phyloP scores from a whole-genome alignment of 441 rosid species.

The Manihot esculenta region DNA sequence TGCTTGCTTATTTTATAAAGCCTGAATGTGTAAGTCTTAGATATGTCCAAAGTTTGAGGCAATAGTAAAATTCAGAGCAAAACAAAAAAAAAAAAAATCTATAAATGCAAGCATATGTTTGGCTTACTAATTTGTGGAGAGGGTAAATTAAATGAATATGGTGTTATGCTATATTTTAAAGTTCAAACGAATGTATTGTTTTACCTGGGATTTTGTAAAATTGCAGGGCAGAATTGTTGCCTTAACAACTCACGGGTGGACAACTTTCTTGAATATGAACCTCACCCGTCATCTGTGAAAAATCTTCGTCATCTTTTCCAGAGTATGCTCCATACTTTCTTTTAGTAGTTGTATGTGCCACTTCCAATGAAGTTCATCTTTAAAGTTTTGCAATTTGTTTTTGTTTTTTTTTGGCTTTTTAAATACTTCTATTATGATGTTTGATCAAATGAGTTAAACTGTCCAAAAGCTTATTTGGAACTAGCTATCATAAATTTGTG shows the following conservation, averaged over 20 bases:
- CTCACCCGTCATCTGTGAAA: conserved; percentile 87
- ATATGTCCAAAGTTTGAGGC: no score
- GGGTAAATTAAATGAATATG: no score
- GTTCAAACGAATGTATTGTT: not conserved
- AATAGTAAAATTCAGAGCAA: no score
- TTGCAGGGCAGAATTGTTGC: conserved; percentile 83
- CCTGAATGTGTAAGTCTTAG: no score
- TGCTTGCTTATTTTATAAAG: no score
- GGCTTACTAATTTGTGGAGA: no score
- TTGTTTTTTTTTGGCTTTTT: conserved; percentile 1
- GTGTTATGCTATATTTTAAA: not conserved
- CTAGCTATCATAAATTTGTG: not conserved
- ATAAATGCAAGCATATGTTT: no score
- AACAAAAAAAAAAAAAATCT: no score
- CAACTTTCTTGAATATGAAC: conserved; percentile 70
- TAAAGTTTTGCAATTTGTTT: conserved; percentile 8
- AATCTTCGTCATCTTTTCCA: conserved; percentile 90
- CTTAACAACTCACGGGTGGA: conserved; percentile 62
- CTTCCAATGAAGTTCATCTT: not conserved
- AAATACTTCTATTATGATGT: not conserved
- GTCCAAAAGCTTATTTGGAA: not conserved
- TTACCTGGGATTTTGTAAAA: not conserved
- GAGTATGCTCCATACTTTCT: conserved; percentile 43
- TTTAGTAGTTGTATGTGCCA: not conserved
- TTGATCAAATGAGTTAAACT: not conserved